Evolutionary conservation across 2,329 filamentous ascomycete genomes (phyloP).

Genomic region (Exophiala viscosa): DNA sequence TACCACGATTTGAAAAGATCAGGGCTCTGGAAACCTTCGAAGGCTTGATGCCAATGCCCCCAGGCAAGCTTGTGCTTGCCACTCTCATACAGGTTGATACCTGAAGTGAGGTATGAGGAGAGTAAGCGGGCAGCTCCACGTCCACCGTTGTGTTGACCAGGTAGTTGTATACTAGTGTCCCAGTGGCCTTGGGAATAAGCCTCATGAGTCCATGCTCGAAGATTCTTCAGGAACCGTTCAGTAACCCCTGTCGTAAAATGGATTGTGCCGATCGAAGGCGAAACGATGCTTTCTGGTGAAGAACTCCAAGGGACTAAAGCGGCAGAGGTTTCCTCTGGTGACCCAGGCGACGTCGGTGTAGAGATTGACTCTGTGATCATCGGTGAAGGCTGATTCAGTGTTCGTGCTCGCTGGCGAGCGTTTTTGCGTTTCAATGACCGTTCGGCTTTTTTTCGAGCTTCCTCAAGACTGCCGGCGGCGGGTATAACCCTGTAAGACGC

Average conservation of each 20-base stretch:
- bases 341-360: not conserved
- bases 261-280: constrained; percentile 8
- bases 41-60: constrained; percentile 14
- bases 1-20: constrained; percentile 23
- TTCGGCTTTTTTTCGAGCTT: constrained; percentile 5
- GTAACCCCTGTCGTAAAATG: constrained; percentile 1
- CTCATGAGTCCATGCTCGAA: constrained; percentile 20
- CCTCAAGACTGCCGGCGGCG: not conserved
- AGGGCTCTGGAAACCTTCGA: constrained; percentile 17
- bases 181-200: constrained; percentile 16
- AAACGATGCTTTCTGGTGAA: not conserved
- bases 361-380: constrained; percentile 1
- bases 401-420: constrained; percentile 2
- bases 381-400: not conserved
- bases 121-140: constrained; percentile 16
- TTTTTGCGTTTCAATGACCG: constrained; percentile 14
- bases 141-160: constrained; percentile 12
- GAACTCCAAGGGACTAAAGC: not conserved
- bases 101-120: constrained; percentile 13
- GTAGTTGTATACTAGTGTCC: constrained; percentile 7
- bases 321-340: not conserved
- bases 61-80: constrained; percentile 15
- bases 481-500: not conserved
- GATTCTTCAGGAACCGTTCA: constrained; percentile 16
- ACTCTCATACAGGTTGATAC: constrained; percentile 17